Base-by-base conservation (phyloP, 306 rosid genomes). In the Casuarina glauca region DNA sequence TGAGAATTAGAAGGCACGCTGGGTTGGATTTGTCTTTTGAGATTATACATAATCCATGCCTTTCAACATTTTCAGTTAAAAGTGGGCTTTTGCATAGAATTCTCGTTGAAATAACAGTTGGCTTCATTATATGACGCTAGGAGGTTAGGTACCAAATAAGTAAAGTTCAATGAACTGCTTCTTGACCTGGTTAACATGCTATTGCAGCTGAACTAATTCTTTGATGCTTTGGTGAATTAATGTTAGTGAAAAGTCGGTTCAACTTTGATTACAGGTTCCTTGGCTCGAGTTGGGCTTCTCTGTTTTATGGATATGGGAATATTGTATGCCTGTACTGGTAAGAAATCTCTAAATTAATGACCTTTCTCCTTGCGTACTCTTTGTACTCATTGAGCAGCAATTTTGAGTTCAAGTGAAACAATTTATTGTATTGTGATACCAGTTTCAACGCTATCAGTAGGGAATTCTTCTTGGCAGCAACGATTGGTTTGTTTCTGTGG, bases 291-390 rank as follows among this genome's bases (percentile, higher is more conserved):
- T 95, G 98, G 97, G 97, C 96, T 54, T 79, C 97, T 54, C 16
- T 94, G 75, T 87, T 90, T 77, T 91, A 94, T 77, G 98, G 98
- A 86, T 94, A 92, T 53, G 98, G 97, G 57, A 95, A 95, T 79
- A 80, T 95, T 63, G 85, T 88, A 44, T 93, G 96, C 87, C 80
- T 92, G 78, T 88, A 87, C 84, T 80, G 86, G 98, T 94, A 82
- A 83, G 95, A 39, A 74, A 45, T 48, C 54, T 32, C 58, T 20
- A 9, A 52, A 70, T 76, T n/a, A 62, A 51, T 44, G 74, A 73
- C 78, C 74, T 79, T 49, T 83, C 44, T 74, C 67, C 64, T 12
- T 75, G 42, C 49, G 50, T 54, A 54, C 62, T 17, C 36, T 26
- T 61, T 26, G 64, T 52, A 48, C 64, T 77, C 57, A 41, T 77